Evolutionary conservation across 495 filamentous ascomycete species (phyloP), one percentile per base, ranked within the genome.

Genomic region (Podospora didyma): DNA sequence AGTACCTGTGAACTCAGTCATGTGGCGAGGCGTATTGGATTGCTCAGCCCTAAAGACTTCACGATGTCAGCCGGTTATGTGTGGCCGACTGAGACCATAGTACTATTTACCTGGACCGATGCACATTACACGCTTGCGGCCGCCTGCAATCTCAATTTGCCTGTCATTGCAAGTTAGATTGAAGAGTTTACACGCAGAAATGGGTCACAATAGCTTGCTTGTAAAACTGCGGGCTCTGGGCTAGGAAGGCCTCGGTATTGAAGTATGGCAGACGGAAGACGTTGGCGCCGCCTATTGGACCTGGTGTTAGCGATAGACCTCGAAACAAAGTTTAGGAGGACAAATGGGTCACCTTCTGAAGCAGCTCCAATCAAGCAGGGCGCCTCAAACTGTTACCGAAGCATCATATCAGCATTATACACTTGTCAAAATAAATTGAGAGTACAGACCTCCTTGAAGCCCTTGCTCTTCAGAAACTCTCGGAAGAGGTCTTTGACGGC

Each of bases 11-110:
- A 75, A 72, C 69, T 96, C 94, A 12, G 92, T 97, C 85, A 97
- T 88, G 72, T 98, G 94, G 51, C 94, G 81, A 65, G 95, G 90
- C 1, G 94, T 98, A 67, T 96, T 96, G 53, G 87, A 92, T 72
- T 97, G 96, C 77, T 97, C 94, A 0, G 94, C 94, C 67, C 93
- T 83, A 85, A 96, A 98, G 9, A 97, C 93, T n/a, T n/a, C n/a
- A n/a, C n/a, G 34, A 16, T 7, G 34, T 16, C 34, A 37, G 16
- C 16, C 9, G 34, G 16, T 16, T 3, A 16, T 37, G 9, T 37
- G 1, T 7, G 34, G 34, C n/a, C n/a, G n/a, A n/a, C n/a, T n/a
- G n/a, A n/a, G n/a, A n/a, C n/a, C n/a, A n/a, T 37, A 16, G 34
- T 16, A 37, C 34, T 37, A 37, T 16, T 37, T 37, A 37, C 9